These are phyloP conservation scores for Trichosporon sp. DNA, from an alignment of 1,284 basidiomycete species.

Conservation along the genomic window DNA sequence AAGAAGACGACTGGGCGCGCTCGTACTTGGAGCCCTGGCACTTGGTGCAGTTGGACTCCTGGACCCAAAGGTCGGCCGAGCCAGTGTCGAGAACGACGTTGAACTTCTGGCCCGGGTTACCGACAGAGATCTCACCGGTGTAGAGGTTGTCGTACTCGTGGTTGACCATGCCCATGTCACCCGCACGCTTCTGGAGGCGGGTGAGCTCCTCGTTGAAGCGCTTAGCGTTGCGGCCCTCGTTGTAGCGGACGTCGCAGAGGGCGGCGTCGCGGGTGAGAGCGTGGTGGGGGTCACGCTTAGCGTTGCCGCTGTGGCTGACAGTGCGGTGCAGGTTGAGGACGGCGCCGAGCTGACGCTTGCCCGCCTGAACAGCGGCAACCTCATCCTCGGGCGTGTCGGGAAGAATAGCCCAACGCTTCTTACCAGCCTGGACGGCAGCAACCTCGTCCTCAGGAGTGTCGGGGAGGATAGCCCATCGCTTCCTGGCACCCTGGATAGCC, in stretches of 20 bases:
- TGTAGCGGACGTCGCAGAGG: conserved; percentile 46
- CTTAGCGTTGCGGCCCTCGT: conserved; percentile 36
- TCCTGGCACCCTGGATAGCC: background rate
- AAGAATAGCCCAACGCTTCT: conserved; percentile 21
- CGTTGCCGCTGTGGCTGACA: conserved; percentile 30
- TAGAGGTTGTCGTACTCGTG: conserved; percentile 55
- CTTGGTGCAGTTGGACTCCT: conserved; percentile 35
- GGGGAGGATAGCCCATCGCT: conserved; percentile 16
- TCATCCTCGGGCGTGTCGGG: conserved; percentile 7
- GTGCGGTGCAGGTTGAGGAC: conserved; percentile 23
- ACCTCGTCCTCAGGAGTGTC: conserved; percentile 2
- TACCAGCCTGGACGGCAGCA: background rate
- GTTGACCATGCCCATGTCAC: conserved; percentile 31
- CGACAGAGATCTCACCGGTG: conserved; percentile 49
- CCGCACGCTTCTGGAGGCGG: conserved; percentile 21
- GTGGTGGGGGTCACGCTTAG: conserved; percentile 34
- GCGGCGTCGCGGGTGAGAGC: conserved; percentile 46
- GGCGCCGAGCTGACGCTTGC: conserved; percentile 33
- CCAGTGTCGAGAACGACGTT: conserved; percentile 65
- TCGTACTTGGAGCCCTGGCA: conserved; percentile 33
- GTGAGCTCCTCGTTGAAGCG: conserved; percentile 25
- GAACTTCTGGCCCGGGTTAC: conserved; percentile 60
- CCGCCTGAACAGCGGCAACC: background rate
- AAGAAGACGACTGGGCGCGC: conserved; percentile 29
- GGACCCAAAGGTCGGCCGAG: conserved; percentile 62